Evolutionary conservation across 2,329 filamentous ascomycete genomes (phyloP).

Genomic region (Helminthosporium solani): DNA sequence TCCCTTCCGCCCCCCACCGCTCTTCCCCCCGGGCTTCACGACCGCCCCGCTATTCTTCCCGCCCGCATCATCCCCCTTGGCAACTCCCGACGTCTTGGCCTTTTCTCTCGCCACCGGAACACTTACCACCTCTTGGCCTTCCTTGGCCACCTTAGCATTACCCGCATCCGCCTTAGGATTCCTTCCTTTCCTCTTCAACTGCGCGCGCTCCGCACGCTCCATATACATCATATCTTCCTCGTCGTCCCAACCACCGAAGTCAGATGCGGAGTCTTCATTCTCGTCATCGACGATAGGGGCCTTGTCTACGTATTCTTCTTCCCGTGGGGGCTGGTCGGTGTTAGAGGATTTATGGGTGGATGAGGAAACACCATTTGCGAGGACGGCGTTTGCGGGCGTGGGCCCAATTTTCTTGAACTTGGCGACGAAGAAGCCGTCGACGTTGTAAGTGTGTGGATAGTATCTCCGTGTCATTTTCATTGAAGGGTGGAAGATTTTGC

Average conservation of each 20-base stretch:
- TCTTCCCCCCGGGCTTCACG: conserved; percentile 12
- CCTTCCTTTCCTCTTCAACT: conserved; percentile 49
- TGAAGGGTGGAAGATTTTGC: conserved; percentile 85
- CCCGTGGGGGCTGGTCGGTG: conserved; percentile 16
- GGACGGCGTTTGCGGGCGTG: conserved; percentile 62
- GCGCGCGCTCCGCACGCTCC: conserved; percentile 46
- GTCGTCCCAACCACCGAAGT: conserved; percentile 53
- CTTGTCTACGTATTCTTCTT: conserved; percentile 61
- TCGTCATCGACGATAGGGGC: conserved; percentile 60
- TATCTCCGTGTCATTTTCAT: conserved; percentile 58
- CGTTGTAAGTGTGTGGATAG: conserved; percentile 48
- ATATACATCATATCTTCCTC: conserved; percentile 53
- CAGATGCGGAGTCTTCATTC: conserved; percentile 39
- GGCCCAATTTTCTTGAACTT: conserved; percentile 94
- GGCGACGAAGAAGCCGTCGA: conserved; percentile 97
- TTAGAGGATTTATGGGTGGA: conserved; percentile 15
- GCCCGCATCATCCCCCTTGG: conserved; percentile 1
- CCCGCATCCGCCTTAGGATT: conserved; percentile 44
- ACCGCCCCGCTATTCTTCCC: conserved; percentile 17
- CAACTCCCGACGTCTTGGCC: conserved; percentile 10
- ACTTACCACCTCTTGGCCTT: neutral
- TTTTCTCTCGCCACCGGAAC: neutral
- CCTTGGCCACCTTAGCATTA: conserved; percentile 2
- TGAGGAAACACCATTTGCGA: conserved; percentile 24
- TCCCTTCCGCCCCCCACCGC: conserved; percentile 12